Base-by-base conservation (phyloP, 768 basidiomycete species). In the Naganishia kalamii region DNA sequence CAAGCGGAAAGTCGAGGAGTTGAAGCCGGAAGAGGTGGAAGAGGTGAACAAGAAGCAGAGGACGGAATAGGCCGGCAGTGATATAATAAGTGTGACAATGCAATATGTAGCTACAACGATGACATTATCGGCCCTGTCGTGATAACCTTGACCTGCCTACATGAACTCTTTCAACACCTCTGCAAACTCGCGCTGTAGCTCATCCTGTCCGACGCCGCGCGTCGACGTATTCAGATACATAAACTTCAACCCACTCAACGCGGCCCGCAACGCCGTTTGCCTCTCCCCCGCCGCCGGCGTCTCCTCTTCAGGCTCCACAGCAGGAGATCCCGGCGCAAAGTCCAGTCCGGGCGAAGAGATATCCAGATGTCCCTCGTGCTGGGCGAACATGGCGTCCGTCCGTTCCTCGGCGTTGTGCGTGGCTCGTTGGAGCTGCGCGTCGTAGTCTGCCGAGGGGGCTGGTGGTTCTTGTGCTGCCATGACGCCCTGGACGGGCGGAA, bases 1-100 rank as follows among this genome's bases (percentile, higher is more conserved):
- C 13, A 68, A 64, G 62, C 27, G 60, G 29, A 64, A 63, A 46
- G 66, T 60, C 1, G 62, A 68, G 25, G 52, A 68, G 32, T 37
- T 68, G 29, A 67, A 62, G 27, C 47, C 48, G 12, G 62, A 60
- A 33, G 68, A 54, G 17, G 60, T 32, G 13, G 64, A 23, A 19
- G 65, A 62, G 43, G 47, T 62, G 61, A 54, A 37, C 48, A 65
- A 60, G 46, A 62, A 60, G 52, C 35, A 57, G 43, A 65, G 49
- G 65, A 50, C 57, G 19, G 62, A 49, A n/a, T 69, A 32, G 23
- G 27, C 17, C 37, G 52, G 27, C 11, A 57, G 10, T 13, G 5
- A 8, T 30, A 35, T 29, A 52, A 32, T 4, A 29, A 35, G 35
- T 25, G 37, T 37, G 23, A 57, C 37, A 21, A 23, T 37, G n/a